Base-by-base conservation (phyloP, 1,284 basidiomycete species). In the Dichomitus squalens region DNA sequence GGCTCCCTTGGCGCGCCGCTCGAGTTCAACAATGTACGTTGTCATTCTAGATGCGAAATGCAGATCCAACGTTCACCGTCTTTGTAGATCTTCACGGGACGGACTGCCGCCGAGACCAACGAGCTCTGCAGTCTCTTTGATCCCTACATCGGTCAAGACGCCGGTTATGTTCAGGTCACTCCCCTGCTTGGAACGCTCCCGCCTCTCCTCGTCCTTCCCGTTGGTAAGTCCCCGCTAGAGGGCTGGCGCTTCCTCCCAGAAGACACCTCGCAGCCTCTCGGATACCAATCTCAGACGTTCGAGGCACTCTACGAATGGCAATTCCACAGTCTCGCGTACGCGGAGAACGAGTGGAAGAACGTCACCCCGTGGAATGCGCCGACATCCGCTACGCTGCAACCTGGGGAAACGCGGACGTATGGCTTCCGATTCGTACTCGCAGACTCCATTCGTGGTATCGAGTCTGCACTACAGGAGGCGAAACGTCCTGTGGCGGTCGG, bases 261-360 rank as follows among this genome's bases (percentile, higher is more conserved):
- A 66, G 73, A 74, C 35, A 81, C 78, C 0, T 71, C 73, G 1
- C 72, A 71, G 6, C 61, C 77, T 4, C 79, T 80, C 1, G 80
- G 72, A 58, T 85, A 84, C 64, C 82, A 84, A 63, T 83, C 81
- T 1, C 83, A 85, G 66, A 84, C 83, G 0, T 85, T 84, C 63
- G 83, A 85, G 66, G 83, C 78, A 0, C 67, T 84, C 7, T 83
- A 83, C 69, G 82, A 83, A 71, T 84, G 82, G 82, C 79, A 82
- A 60, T 83, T 84, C 67, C 83, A 84, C 55, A 84, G 82, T 0
- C 70, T 83, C 20, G 83, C 83, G 0, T 84, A 83, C 63, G 82
- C 82, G 9, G 72, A 84, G 63, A 80, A 82, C 61, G 82, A 84
- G 63, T 84, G 83, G 83, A 71, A 72, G 7, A 63, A 64, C 23